Evolutionary conservation across 352 stramenopile genomes (phyloP).

Genomic region (Pythium monospermum): DNA sequence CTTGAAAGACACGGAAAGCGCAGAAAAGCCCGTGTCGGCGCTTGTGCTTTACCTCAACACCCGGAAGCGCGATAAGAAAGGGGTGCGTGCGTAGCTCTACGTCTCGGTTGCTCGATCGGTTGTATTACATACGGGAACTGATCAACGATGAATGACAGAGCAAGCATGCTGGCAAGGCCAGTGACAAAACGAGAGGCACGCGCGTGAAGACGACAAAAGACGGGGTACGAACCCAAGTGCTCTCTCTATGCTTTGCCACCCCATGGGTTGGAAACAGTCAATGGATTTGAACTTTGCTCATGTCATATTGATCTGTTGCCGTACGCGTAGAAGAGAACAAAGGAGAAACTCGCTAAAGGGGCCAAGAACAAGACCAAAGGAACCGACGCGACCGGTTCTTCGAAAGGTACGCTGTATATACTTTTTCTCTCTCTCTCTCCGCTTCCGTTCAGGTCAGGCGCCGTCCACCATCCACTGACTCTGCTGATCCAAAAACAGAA

Average conservation of each 20-base stretch:
- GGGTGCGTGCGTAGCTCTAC: not conserved
- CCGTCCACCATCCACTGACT: too few relatives aligned
- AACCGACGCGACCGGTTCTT: conserved; percentile 1
- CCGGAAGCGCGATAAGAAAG: conserved; percentile 62
- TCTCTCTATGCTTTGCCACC: not conserved
- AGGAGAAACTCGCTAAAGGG: too few relatives aligned
- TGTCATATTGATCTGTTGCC: too few relatives aligned
- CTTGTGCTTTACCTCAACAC: conserved; percentile 85
- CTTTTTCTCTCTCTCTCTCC: not conserved
- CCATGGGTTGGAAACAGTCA: too few relatives aligned
- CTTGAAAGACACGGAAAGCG: conserved; percentile 38
- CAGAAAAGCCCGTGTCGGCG: conserved; percentile 66
- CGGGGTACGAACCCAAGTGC: conserved; percentile 7
- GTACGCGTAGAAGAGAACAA: too few relatives aligned
- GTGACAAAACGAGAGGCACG: conserved; percentile 15
- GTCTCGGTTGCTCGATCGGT: not conserved
- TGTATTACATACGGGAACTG: not conserved
- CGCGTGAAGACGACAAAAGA: conserved; percentile 17
- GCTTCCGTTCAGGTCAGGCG: too few relatives aligned
- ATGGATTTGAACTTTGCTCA: too few relatives aligned
- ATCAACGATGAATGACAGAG: too few relatives aligned
- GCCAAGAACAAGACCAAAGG: conserved; percentile 15
- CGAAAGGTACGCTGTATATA: conserved; percentile 7
- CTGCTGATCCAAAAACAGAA: conserved; percentile 29
- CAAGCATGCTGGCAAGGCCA: conserved; percentile 24